These are phyloP conservation scores for Vinca major DNA, from an alignment of 305 asterid genomes.

Conservation along the genomic window DNA sequence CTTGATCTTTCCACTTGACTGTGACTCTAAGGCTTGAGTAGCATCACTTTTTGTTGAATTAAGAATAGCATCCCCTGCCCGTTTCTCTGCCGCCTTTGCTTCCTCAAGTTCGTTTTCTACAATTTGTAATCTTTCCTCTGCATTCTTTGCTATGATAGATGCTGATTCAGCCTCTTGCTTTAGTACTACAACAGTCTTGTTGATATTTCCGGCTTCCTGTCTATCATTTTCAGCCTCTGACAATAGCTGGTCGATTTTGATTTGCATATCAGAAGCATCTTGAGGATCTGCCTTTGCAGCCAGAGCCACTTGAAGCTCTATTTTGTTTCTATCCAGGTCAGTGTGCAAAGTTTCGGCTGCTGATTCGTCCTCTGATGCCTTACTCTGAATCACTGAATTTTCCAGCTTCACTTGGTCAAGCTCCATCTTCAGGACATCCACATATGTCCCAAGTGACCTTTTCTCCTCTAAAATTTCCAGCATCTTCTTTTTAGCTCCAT, in stretches of 20 bases:
- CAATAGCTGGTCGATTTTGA: slow-evolving; percentile 25
- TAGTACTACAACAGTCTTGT: slow-evolving; percentile 18
- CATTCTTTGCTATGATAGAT: slow-evolving; percentile 26
- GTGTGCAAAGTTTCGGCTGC: slow-evolving; percentile 27
- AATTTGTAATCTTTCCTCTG: slow-evolving; percentile 41
- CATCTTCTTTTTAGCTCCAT: slow-evolving; percentile 31
- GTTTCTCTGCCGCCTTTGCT: slow-evolving; percentile 55
- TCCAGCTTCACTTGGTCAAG: slow-evolving; percentile 34
- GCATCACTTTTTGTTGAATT: slow-evolving; percentile 24
- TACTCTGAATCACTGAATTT: slow-evolving; percentile 28
- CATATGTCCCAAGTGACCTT: slow-evolving; percentile 20
- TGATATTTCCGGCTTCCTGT: slow-evolving; percentile 33
- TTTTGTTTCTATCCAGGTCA: slow-evolving; percentile 28
- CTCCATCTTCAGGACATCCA: slow-evolving; percentile 36
- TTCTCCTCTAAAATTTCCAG: slow-evolving; percentile 33
- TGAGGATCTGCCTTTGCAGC: slow-evolving; percentile 37
- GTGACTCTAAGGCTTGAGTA: slow-evolving; percentile 13
- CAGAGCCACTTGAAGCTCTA: slow-evolving; percentile 21
- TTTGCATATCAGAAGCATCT: slow-evolving; percentile 25
- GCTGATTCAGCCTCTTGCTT: slow-evolving; percentile 45
- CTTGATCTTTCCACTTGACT: slow-evolving; percentile 38
- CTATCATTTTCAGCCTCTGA: slow-evolving; percentile 32
- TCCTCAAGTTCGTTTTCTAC: slow-evolving; percentile 40
- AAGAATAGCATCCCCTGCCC: slow-evolving; percentile 53
- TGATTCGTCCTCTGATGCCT: slow-evolving; percentile 35